Evolutionary conservation across 805 yeast species (phyloP).

Genomic region (Hagleromyces aurorensis): DNA sequence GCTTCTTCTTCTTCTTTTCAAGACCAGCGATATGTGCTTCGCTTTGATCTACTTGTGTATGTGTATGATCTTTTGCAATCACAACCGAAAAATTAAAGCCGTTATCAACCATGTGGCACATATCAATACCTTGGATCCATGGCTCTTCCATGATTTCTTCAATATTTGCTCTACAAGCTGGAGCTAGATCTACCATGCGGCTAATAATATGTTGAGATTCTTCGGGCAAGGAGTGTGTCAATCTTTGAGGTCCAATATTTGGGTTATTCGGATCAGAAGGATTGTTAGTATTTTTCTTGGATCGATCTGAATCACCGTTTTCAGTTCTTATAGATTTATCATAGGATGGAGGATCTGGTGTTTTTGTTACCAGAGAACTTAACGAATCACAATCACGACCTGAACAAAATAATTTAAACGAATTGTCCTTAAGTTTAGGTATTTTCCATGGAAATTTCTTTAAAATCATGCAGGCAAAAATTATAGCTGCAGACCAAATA

Average conservation of each 20-base stretch:
- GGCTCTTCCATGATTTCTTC: slow-evolving; percentile 70
- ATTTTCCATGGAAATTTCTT: slow-evolving; percentile 94
- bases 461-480: slow-evolving; percentile 85
- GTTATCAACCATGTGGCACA: slow-evolving; percentile 55
- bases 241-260: slow-evolving; percentile 62
- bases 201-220: slow-evolving; percentile 61
- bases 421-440: slow-evolving; percentile 71
- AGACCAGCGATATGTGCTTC: slow-evolving; percentile 94
- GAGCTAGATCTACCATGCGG: slow-evolving; percentile 76
- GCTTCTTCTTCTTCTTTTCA: slow-evolving; percentile 64
- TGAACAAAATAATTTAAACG: slow-evolving; percentile 75
- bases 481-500: slow-evolving; percentile 87
- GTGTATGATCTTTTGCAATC: slow-evolving; percentile 56
- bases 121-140: slow-evolving; percentile 55
- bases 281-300: slow-evolving; percentile 19
- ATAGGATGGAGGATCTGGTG: slow-evolving; percentile 42
- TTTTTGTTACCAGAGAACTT: slow-evolving; percentile 48
- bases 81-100: slow-evolving; percentile 34
- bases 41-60: slow-evolving; percentile 83
- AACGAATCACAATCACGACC: slow-evolving; percentile 62
- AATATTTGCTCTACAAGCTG: slow-evolving; percentile 75
- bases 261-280: slow-evolving; percentile 49
- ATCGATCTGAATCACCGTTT: slow-evolving; percentile 10
- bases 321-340: too few relatives aligned
- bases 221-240: slow-evolving; percentile 61